Base-by-base conservation (phyloP, 2,329 filamentous ascomycete species). In the Fusarium oligoseptatum region DNA sequence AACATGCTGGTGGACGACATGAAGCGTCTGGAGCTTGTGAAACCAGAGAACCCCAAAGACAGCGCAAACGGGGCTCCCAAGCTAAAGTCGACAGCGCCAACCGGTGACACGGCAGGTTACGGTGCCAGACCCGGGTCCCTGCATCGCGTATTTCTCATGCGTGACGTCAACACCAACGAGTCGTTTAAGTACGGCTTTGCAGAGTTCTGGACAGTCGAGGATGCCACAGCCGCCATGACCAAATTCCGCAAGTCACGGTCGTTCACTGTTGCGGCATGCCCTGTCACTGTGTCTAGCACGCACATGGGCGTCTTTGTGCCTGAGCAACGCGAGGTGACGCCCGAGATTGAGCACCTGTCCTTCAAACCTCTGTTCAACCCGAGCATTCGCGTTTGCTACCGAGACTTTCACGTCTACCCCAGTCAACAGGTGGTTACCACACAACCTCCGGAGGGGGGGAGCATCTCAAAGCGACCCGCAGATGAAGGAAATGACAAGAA, bases 291-390 rank as follows among this genome's bases (percentile, higher is more conserved):
- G 27, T 92, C 90, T 50, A 95, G 93, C 75, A 95, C 95, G 43
- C 94, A 97, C 74, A 90, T 93, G n/a, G 94, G 94, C 6, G 94
- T 97, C 3, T 97, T 97, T 78, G 90, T 95, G 14, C 94, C 93
- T 0, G 92, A 93, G 50, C 87, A 93, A 58, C 89, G 92, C 60
- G 87, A 88, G 9, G 67, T 85, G 2, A 86, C 87, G 6, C 85
- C 88, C 0, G 88, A 88, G 20, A 89, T 87, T n/a, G 87, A 90
- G 15, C 86, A 84, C 55, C 91, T 92, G 80, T 93, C 92, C 0
- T 95, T 96, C 78, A 87, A 88, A 36, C 92, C 93, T 2, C 85
- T 94, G 2, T 91, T 90, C 74, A 95, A 95, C 76, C 87, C 91
- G 2, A 85, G 88, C 0, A 83, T 94, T 67, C 90, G 91, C 69